A percentile compares a stretch with the other conserved stretches of the same genome.
Conservation (phyloP, 2,329 filamentous ascomycete species). For the Botryotinia globosa region DNA sequence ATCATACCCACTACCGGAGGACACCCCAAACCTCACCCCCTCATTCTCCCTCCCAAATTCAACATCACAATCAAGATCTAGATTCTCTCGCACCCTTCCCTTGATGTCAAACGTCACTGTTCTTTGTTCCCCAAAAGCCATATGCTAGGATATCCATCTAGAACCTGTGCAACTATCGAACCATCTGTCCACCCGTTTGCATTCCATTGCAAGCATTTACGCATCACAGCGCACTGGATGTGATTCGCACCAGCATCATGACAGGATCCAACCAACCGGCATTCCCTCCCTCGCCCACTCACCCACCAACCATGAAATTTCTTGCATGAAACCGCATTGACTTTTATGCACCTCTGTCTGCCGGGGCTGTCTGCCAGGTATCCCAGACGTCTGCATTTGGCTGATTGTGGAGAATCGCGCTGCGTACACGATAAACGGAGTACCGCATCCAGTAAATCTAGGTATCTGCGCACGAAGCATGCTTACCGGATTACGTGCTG, state of each 20-base stretch:
- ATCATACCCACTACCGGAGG: neutral
- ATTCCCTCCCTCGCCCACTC: neutral
- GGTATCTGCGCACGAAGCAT: neutral
- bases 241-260: neutral
- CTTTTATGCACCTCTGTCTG: neutral
- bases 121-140: neutral
- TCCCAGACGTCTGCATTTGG: neutral
- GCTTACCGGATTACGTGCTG: neutral
- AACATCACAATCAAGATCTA: neutral
- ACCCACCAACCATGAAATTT: neutral
- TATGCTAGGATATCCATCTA: neutral
- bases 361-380: neutral
- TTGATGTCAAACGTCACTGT: neutral
- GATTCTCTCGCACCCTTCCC: neutral
- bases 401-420: neutral
- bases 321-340: neutral
- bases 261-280: neutral
- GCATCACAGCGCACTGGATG: neutral
- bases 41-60: too few relatives aligned
- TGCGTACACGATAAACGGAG: neutral
- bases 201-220: neutral
- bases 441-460: neutral
- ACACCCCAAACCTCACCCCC: neutral
- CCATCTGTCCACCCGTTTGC: neutral
- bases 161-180: slow-evolving; percentile 3